Conservation (phyloP, 768 basidiomycete genomes). For the Leccinum aurantiacum region DNA sequence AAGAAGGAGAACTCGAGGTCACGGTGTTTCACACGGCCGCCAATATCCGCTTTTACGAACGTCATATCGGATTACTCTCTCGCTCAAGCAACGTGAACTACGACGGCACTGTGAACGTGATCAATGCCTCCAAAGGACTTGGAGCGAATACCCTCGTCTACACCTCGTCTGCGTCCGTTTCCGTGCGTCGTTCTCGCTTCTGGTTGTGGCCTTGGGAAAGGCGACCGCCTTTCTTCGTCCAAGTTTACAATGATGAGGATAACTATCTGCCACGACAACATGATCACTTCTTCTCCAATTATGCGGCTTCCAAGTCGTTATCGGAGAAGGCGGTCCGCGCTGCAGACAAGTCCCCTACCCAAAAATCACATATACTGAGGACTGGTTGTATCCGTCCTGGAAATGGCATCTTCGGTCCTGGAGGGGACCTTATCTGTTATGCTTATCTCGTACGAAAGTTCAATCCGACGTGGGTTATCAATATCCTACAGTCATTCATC, state of each 20-base stretch:
- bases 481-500: slow-evolving; percentile 59
- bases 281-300: slow-evolving; percentile 74
- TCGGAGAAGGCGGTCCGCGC: slow-evolving; percentile 53
- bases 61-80: slow-evolving; percentile 47
- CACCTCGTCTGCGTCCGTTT: slow-evolving; percentile 72
- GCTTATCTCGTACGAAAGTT: slow-evolving; percentile 58
- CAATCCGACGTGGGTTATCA: slow-evolving; percentile 63
- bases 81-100: slow-evolving; percentile 66
- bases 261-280: slow-evolving; percentile 49
- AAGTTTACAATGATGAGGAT: slow-evolving; percentile 66
- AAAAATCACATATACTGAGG: slow-evolving; percentile 40
- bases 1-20: slow-evolving; percentile 32
- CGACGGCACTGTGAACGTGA: slow-evolving; percentile 63
- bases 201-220: slow-evolving; percentile 77
- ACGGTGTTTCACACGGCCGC: slow-evolving; percentile 80
- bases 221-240: slow-evolving; percentile 55
- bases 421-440: slow-evolving; percentile 68
- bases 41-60: slow-evolving; percentile 77
- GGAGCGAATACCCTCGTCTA: slow-evolving; percentile 63
- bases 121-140: slow-evolving; percentile 52
- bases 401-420: slow-evolving; percentile 73
- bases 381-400: slow-evolving; percentile 80
- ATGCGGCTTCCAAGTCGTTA: slow-evolving; percentile 61
- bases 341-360: slow-evolving; percentile 39
- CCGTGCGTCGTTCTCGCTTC: slow-evolving; percentile 56